Evolutionary conservation across 768 basidiomycete genomes (phyloP), one percentile per base, ranked within the genome.

Genomic region (Russula vinacea): DNA sequence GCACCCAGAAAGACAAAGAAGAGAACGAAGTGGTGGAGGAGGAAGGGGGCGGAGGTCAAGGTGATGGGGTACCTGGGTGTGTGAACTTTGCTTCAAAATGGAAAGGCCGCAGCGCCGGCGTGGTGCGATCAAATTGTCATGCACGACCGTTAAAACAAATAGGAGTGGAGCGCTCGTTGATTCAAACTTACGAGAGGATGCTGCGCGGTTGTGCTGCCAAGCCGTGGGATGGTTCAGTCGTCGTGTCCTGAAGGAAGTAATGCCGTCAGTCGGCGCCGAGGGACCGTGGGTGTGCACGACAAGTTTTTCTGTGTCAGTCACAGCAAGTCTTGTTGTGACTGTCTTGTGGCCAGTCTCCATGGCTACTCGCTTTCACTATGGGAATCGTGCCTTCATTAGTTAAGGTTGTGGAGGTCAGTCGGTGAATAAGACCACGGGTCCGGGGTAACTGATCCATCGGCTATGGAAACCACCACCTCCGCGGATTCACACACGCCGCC

Each of bases 1-100:
- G 57, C 67, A 56, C 67, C 65, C 35, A 26, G 49, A 60, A 60
- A 50, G 53, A 70, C 68, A 69, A 69, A 63, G 66, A 69, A 74
- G 68, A 70, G 68, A 70, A 70, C 64, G 64, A 69, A 75, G 69
- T 58, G 65, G 67, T 64, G 69, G 70, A 70, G 67, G 70, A 68
- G 67, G 69, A 69, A 58, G 64, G 53, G 60, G 63, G 53, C 65
- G 64, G 68, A 66, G 60, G n/a, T 5, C 29, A 29, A 29, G 7
- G 52, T 10, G 26, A 14, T 14, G 24, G 24, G 26, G 29, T 56
- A 56, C 67, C 64, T 53, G n/a, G 37, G 22, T 0, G 13, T 40
- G 53, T 19, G 47, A 29, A 32, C 13, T 13, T 29, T 32, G 19
- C 8, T 24, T 24, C 0, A 33, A 44, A 47, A 22, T 14, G 56